Base-by-base conservation (phyloP, 1,284 basidiomycete species). In the Ustilago hordei region DNA sequence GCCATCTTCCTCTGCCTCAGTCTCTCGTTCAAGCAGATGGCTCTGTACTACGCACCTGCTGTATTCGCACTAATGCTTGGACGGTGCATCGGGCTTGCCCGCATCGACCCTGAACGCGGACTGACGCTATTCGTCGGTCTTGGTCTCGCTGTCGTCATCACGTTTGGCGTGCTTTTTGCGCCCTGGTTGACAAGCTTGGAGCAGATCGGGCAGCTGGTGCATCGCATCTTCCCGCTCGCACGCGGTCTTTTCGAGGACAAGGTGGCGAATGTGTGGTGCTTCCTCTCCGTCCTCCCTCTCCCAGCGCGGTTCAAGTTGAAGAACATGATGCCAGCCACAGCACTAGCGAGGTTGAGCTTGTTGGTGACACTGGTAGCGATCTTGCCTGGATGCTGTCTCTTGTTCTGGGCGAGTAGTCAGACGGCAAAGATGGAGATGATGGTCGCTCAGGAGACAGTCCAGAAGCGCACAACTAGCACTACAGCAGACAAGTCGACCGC, bases 181-280 rank as follows among this genome's bases (percentile, higher is more conserved):
- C 93, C 93, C 0, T 94, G 92, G 88, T 88, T 93, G 13, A 89
- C 90, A n/a, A 38, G 89, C 5, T 89, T 91, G 60, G 88, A 88
- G 15, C 89, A 89, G 19, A 84, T 88, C 17, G 87, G 53, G 9
- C 90, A 92, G 73, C 90, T 93, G 3, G 88, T 95, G 53, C 89
- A 88, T 31, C 91, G 95, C 15, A 94, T 97, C 76, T 97, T 98
- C 85, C 95, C 95, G 0, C 93, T 98, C 84, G 89, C 90, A 5
- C 91, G 94, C 48, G 95, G 95, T 8, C 89, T 98, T 6, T 97
- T 97, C 81, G 95, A 98, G 86, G 95, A 97, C 88, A 97, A 97
- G 85, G 95, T 98, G 28, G 93, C 95, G 53, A 98, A 97, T 85
- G 93, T 96, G 82, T 98, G 95, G 87, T 97, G 84, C 69, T 75